These are phyloP conservation scores for Colletotrichum truncatum DNA, from an alignment of 2,329 filamentous ascomycete species.

Conservation along the genomic window DNA sequence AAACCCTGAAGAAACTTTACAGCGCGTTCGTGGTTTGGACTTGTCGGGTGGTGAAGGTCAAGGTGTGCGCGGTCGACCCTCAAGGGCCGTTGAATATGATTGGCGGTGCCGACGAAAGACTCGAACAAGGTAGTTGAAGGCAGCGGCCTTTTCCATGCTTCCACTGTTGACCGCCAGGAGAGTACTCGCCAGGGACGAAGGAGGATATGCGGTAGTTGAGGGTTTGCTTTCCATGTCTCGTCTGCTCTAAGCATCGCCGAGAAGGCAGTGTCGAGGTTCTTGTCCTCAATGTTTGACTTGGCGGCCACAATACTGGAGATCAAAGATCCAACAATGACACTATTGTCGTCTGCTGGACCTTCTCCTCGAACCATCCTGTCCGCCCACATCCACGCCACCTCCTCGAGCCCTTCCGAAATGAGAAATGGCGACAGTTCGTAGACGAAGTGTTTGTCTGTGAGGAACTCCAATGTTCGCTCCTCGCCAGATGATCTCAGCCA, in stretches of 20 bases:
- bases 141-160: constrained; percentile 53
- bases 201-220: constrained; percentile 46
- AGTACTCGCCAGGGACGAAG: constrained; percentile 55
- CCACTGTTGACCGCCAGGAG: constrained; percentile 62
- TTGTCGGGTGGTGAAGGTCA: constrained; percentile 62
- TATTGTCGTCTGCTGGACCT: constrained; percentile 20
- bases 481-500: constrained; percentile 64
- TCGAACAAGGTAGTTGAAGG: constrained; percentile 62
- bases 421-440: constrained; percentile 57
- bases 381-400: constrained; percentile 61
- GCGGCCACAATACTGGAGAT: constrained; percentile 53
- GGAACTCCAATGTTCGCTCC: constrained; percentile 56
- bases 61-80: constrained; percentile 62
- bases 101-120: constrained; percentile 57
- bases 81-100: constrained; percentile 46
- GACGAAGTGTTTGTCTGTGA: constrained; percentile 49
- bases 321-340: constrained; percentile 34
- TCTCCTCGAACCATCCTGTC: constrained; percentile 32
- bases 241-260: constrained; percentile 57
- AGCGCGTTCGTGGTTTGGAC: constrained; percentile 57
- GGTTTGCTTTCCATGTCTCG: constrained; percentile 47
- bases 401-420: constrained; percentile 61
- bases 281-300: constrained; percentile 44
- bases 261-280: constrained; percentile 60
- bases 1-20: constrained; percentile 51